Base-by-base conservation (phyloP, 768 basidiomycete species). In the Termitomyces sp. region DNA sequence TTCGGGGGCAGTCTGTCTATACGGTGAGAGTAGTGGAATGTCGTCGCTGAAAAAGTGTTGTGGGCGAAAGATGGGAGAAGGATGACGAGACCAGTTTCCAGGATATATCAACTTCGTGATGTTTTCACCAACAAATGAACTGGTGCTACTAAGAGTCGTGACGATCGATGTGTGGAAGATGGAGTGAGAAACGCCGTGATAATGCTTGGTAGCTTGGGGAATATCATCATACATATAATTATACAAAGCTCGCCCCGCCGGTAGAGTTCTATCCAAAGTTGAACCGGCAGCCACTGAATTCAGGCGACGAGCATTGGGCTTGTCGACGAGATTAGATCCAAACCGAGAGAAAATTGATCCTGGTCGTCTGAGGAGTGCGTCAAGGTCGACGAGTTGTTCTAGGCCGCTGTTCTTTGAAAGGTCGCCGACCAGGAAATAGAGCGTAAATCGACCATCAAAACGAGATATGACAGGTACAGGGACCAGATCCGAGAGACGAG, bases 41-140 rank as follows among this genome's bases (percentile, higher is more conserved):
- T 64, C 63, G 26, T 64, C 60, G 54, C 60, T 56, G 60, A 61
- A 63, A 33, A 63, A 58, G 30, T 55, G 57, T 10, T 63, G 63
- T 18, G 63, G 63, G 38, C 63, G 63, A 26, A 63, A 63, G 40
- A 63, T 55, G 16, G 56, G 60, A 9, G 60, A 61, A 35, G 38
- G n/a, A 16, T 46, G 50, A 38, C 44, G 40, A 12, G 55, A 23
- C 16, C 38, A 38, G 32, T 18, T 30, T 9, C 6, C 28, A 28
- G 62, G 63, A 57, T 63, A 63, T 56, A 63, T 33, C 4, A 63
- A 20, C 13, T 38, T 41, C 41, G 50, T 63, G 54, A 63, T 56
- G 8, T 56, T 55, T 40, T 58, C 55, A 18, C 56, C 49, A 10
- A 63, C 50, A 38, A 63, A 61, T 10, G 32, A 10, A 33, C 60